phyloP scores from a whole-genome alignment of 768 basidiomycete species.

The Filobasidium floriforme region DNA sequence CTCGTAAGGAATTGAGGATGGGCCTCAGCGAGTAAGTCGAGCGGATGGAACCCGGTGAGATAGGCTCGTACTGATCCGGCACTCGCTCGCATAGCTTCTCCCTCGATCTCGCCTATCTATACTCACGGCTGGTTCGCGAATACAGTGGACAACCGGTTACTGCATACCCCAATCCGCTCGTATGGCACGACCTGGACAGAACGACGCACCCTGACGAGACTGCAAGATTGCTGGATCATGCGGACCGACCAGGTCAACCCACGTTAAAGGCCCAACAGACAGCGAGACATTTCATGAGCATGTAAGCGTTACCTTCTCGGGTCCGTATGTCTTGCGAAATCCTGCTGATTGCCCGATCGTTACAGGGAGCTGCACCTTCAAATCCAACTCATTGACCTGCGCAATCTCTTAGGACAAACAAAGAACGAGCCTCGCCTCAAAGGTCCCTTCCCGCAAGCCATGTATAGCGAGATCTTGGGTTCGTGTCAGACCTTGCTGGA shows the following conservation, averaged over 20 bases:
- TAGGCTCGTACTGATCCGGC: not conserved
- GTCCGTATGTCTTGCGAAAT: not conserved
- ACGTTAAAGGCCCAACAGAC: conserved; percentile 20
- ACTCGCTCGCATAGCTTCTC: conserved; percentile 59
- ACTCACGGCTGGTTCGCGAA: conserved; percentile 78
- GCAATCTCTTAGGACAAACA: conserved; percentile 76
- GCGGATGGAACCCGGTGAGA: not conserved
- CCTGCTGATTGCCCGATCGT: not conserved
- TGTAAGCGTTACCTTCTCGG: conserved; percentile 8
- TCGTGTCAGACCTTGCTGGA: conserved; percentile 48
- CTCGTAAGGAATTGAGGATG: conserved; percentile 73
- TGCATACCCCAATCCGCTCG: conserved; percentile 20
- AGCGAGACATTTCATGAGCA: conserved; percentile 14
- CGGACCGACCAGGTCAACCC: conserved; percentile 20
- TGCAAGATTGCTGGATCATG: not conserved
- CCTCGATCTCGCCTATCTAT: conserved; percentile 87
- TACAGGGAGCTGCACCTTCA: conserved; percentile 90
- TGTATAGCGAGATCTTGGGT: conserved; percentile 57
- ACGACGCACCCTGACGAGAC: conserved; percentile 23
- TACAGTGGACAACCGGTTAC: conserved; percentile 54
- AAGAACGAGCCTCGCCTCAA: conserved; percentile 90
- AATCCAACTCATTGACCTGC: conserved; percentile 76
- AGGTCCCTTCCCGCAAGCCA: conserved; percentile 79
- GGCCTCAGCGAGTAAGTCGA: conserved; percentile 72
- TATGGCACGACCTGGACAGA: conserved; percentile 10